A percentile compares a stretch with the other conserved stretches of the same genome.
phyloP scores from a whole-genome alignment of 306 rosid species.

The Lithocarpus polystachyus region DNA sequence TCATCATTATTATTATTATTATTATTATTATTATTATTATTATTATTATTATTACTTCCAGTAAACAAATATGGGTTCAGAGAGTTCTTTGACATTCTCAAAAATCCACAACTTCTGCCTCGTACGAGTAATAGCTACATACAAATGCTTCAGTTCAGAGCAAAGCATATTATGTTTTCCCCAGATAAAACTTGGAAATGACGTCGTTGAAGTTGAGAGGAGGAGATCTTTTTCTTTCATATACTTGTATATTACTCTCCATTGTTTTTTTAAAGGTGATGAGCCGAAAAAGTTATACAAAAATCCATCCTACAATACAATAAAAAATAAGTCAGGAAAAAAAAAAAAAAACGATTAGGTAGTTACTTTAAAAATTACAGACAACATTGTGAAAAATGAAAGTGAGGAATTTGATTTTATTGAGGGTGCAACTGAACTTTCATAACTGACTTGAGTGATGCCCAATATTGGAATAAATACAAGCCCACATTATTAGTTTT shows the following conservation, averaged over 20 bases:
- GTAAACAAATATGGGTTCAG: conserved; percentile 59
- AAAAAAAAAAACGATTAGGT: too few relatives aligned
- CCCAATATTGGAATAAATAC: too few relatives aligned
- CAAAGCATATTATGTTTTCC: conserved; percentile 64
- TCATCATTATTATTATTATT: too few relatives aligned
- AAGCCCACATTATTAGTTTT: too few relatives aligned
- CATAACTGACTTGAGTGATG: too few relatives aligned
- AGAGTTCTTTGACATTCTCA: conserved; percentile 40
- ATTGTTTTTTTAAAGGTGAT: conserved; percentile 51
- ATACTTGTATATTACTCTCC: conserved; percentile 73
- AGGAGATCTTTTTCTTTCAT: conserved; percentile 58
- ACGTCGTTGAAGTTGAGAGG: conserved; percentile 18
- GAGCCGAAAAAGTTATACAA: conserved; percentile 67
- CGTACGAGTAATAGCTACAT: conserved; percentile 77
- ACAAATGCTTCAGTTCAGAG: conserved; percentile 70
- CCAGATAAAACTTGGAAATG: conserved; percentile 35
- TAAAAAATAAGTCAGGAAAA: too few relatives aligned
- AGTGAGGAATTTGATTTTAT: too few relatives aligned
- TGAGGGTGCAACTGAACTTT: too few relatives aligned
- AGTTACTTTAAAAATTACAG: too few relatives aligned
- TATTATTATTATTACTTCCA: too few relatives aligned
- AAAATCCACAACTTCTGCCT: conserved; percentile 77
- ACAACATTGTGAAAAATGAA: too few relatives aligned
- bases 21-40: too few relatives aligned
- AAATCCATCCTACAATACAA: conserved; percentile 55